A percentile compares a stretch with the other conserved stretches of the same genome.
These are phyloP conservation scores for Plectosphaerella plurivora DNA, from an alignment of 2,329 filamentous ascomycete species.

Conservation along the genomic window DNA sequence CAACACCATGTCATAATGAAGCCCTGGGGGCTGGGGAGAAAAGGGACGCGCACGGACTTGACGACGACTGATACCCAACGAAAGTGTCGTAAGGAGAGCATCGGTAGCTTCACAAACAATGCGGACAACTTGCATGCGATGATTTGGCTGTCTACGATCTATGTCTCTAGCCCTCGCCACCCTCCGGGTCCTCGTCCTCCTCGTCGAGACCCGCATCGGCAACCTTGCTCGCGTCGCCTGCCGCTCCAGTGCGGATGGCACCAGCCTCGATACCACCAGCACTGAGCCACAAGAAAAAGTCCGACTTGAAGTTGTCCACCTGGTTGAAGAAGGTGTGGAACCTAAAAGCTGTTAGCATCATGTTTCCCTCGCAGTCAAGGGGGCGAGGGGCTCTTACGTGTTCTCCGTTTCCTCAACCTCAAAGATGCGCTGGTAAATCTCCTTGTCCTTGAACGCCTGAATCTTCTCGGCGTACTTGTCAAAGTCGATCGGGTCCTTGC, in stretches of 20 bases:
- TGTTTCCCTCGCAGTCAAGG: background rate
- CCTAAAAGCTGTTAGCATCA: constrained; percentile 31
- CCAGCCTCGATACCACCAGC: constrained; percentile 63
- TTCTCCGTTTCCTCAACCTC: constrained; percentile 83
- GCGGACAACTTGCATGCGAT: too few species aligned
- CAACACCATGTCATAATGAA: too few species aligned
- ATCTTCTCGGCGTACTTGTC: constrained; percentile 72
- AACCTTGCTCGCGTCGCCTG: constrained; percentile 35
- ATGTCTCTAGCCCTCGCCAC: constrained; percentile 31
- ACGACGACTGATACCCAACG: too few species aligned
- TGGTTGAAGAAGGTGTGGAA: constrained; percentile 78
- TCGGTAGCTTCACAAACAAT: too few species aligned
- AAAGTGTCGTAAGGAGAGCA: too few species aligned
- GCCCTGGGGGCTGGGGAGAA: too few species aligned
- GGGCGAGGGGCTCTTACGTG: constrained; percentile 59
- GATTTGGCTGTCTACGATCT: background rate
- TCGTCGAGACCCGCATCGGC: constrained; percentile 27
- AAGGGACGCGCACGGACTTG: too few species aligned
- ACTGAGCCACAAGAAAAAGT: constrained; percentile 72
- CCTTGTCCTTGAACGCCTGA: constrained; percentile 80
- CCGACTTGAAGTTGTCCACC: constrained; percentile 67
- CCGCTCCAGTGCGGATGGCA: constrained; percentile 38
- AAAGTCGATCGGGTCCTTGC: constrained; percentile 72
- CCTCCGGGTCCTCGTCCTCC: constrained; percentile 40
- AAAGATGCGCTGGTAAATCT: constrained; percentile 92